Percentiles rank a stretch among this genome's conserved stretches.
Conservation (phyloP, 768 basidiomycete genomes). For the Cubamyces sp. region DNA sequence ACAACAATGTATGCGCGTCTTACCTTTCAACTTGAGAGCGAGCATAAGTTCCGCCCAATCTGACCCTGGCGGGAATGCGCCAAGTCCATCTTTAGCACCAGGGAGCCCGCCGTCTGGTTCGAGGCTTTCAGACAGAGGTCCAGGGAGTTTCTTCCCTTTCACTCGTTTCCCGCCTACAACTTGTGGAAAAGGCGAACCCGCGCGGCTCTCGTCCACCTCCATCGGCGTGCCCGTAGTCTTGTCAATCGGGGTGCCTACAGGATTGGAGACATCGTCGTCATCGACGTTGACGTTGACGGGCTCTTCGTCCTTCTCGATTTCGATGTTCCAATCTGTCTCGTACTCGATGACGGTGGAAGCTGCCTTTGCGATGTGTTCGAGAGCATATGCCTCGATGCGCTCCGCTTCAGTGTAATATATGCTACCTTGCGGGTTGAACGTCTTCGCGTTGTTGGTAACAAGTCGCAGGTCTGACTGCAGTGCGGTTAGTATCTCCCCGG, state of each 20-base stretch:
- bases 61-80: constrained; percentile 69
- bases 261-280: constrained; percentile 49
- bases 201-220: constrained; percentile 46
- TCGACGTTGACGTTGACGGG: constrained; percentile 29
- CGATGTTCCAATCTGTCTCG: constrained; percentile 85
- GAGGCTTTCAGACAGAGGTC: constrained; percentile 48
- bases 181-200: constrained; percentile 35
- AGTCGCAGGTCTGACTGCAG: constrained; percentile 68
- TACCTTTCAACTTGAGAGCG: constrained; percentile 76
- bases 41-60: constrained; percentile 77
- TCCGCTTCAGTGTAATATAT: constrained; percentile 80
- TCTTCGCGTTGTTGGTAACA: constrained; percentile 73
- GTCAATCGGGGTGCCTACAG: constrained; percentile 21
- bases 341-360: constrained; percentile 77
- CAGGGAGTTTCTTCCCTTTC: constrained; percentile 48
- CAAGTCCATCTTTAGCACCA: constrained; percentile 76
- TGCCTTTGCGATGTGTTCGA: constrained; percentile 75
- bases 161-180: constrained; percentile 10
- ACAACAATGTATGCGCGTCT: background rate
- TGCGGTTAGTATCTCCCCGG: background rate
- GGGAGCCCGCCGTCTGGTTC: constrained; percentile 76
- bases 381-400: constrained; percentile 66
- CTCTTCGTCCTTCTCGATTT: constrained; percentile 56
- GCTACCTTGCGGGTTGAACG: constrained; percentile 74
- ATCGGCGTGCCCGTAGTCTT: constrained; percentile 32